Conservation (phyloP, 2,329 filamentous ascomycete species). For the Tolypocladium paradoxum region DNA sequence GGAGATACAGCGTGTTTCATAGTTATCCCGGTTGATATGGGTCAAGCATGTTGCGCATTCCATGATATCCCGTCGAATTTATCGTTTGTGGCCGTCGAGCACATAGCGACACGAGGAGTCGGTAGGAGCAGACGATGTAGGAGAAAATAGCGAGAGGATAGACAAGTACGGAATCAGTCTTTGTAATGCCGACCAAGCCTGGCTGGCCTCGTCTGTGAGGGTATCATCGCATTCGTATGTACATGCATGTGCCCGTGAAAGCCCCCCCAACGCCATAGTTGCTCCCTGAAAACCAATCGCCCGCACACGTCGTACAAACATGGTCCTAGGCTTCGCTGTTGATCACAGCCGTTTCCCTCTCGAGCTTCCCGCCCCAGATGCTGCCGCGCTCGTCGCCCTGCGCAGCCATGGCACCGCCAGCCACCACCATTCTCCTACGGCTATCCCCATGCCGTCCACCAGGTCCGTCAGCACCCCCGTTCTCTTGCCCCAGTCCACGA, state of each 20-base stretch:
- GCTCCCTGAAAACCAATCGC: neutral
- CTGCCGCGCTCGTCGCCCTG: neutral
- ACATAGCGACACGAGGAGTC: neutral
- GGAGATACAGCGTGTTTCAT: neutral
- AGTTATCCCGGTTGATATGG: neutral
- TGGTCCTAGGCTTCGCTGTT: neutral
- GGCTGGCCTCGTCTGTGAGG: neutral
- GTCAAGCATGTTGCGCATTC: neutral
- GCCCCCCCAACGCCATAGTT: neutral
- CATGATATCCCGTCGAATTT: neutral
- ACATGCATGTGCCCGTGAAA: neutral
- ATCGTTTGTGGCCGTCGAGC: neutral
- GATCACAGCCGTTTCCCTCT: neutral
- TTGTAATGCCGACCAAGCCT: neutral
- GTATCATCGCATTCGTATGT: neutral
- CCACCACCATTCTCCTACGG: slow-evolving; percentile 59
- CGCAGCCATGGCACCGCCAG: slow-evolving; percentile 31
- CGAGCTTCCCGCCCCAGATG: neutral
- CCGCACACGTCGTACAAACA: neutral
- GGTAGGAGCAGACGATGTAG: too few species aligned
- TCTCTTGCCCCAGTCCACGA: slow-evolving; percentile 47
- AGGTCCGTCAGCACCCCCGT: slow-evolving; percentile 39
- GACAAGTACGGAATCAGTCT: neutral
- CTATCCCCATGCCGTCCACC: slow-evolving; percentile 28
- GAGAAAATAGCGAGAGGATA: too few species aligned